Evolutionary conservation across 192 early-diverging fungal species (phyloP).

Genomic region (Rhizoclosmatium globosum): DNA sequence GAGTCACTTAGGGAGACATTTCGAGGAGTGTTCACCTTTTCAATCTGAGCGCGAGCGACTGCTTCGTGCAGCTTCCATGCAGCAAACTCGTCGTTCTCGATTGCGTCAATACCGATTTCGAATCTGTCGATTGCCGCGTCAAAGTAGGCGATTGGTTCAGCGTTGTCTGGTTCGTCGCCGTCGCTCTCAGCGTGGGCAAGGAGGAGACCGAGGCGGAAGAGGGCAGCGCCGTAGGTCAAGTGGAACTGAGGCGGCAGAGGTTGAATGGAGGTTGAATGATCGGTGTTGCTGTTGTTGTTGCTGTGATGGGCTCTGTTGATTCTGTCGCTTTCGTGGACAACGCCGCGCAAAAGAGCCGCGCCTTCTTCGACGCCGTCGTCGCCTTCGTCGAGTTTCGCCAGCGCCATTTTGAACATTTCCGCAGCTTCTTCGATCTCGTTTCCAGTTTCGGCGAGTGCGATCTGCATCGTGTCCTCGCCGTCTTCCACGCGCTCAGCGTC

Average conservation of each 20-base stretch:
- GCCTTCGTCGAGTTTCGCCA: conserved; percentile 18
- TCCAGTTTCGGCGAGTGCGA: conserved; percentile 3
- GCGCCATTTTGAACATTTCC: conserved; percentile 21
- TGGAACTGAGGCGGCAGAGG: conserved; percentile 40
- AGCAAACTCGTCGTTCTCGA: not conserved
- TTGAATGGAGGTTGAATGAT: conserved; percentile 5
- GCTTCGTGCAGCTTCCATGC: conserved; percentile 32
- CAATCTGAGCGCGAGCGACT: conserved; percentile 6
- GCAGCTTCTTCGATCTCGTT: conserved; percentile 29
- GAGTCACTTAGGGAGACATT: not conserved
- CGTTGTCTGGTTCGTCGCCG: not conserved
- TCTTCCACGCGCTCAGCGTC: not conserved
- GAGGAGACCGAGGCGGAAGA: conserved; percentile 40
- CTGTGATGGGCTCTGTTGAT: conserved; percentile 30
- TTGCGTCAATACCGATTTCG: conserved; percentile 28
- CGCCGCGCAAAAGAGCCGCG: conserved; percentile 39
- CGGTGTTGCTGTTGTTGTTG: conserved; percentile 19
- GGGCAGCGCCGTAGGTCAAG: conserved; percentile 41
- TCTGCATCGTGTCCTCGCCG: conserved; percentile 17
- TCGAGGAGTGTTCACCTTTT: conserved; percentile 5
- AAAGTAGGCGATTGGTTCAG: conserved; percentile 24
- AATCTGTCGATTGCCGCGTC: conserved; percentile 37
- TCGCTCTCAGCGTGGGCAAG: not conserved
- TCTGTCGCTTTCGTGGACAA: conserved; percentile 47
- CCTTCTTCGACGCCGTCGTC: conserved; percentile 45